Evolutionary conservation across 768 basidiomycete species (phyloP).

Genomic region (Thelephora aurantiotincta): DNA sequence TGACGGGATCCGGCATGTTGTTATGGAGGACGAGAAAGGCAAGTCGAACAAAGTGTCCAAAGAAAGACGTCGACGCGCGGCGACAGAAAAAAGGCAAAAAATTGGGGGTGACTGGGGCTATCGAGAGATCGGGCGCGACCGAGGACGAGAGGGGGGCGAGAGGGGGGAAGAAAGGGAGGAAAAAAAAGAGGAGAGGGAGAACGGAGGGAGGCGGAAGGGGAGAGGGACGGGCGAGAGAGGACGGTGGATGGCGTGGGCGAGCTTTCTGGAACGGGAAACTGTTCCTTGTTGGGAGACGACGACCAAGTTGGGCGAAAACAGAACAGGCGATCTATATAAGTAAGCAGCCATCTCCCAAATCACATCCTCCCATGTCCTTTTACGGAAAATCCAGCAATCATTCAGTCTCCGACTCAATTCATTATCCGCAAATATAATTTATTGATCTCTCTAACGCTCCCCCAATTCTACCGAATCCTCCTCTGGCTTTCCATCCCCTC

Average conservation of each 20-base stretch:
- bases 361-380: no score
- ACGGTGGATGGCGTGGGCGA: neutral
- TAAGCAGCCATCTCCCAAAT: no score
- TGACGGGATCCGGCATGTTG: slow-evolving; percentile 11
- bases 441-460: no score
- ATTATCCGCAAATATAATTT: no score
- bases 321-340: neutral
- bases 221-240: neutral
- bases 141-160: neutral
- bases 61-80: slow-evolving; percentile 4
- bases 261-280: neutral
- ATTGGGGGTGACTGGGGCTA: neutral
- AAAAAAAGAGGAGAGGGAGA: neutral
- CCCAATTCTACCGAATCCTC: no score
- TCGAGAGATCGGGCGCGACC: neutral
- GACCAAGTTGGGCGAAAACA: neutral
- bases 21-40: neutral
- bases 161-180: neutral
- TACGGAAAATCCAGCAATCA: neutral
- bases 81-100: neutral
- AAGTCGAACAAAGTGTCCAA: slow-evolving; percentile 2
- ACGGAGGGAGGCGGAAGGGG: neutral
- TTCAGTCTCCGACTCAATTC: neutral
- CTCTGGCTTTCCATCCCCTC: no score
- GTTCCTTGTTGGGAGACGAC: neutral